These are phyloP conservation scores for Lomentospora prolificans DNA, from an alignment of 2,329 filamentous ascomycete species.

Conservation along the genomic window DNA sequence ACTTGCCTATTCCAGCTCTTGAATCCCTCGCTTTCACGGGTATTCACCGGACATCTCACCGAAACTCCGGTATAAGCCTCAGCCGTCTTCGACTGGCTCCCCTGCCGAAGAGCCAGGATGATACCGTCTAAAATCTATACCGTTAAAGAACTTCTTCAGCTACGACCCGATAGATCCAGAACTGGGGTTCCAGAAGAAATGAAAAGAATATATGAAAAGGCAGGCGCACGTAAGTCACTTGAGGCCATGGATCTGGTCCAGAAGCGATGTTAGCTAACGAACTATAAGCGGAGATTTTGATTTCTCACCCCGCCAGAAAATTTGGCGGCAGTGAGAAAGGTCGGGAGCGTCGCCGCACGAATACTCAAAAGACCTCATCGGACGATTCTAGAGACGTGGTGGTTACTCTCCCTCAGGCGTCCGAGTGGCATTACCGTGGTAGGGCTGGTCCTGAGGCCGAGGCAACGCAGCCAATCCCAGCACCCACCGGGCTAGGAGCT, in stretches of 20 bases:
- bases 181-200: slow-evolving; percentile 9
- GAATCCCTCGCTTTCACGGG: too few species aligned
- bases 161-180: slow-evolving; percentile 8
- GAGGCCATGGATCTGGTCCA: neutral
- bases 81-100: too few species aligned
- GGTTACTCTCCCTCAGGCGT: slow-evolving; percentile 10
- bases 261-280: neutral
- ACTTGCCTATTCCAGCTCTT: too few species aligned
- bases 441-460: slow-evolving; percentile 33
- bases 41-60: too few species aligned
- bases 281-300: neutral
- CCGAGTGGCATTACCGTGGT: slow-evolving; percentile 35
- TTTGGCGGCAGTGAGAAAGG: neutral
- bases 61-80: too few species aligned
- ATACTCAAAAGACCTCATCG: neutral
- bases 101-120: too few species aligned
- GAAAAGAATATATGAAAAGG: slow-evolving; percentile 10
- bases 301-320: neutral
- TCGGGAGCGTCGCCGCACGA: neutral
- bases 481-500: slow-evolving; percentile 40
- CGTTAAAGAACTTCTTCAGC: slow-evolving; percentile 10
- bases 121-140: slow-evolving; percentile 9
- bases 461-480: slow-evolving; percentile 37
- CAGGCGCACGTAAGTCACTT: slow-evolving; percentile 10
- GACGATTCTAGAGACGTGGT: slow-evolving; percentile 7